Evolutionary conservation across 2,329 filamentous ascomycete genomes (phyloP).

Genomic region (Cryphonectria radicalis): DNA sequence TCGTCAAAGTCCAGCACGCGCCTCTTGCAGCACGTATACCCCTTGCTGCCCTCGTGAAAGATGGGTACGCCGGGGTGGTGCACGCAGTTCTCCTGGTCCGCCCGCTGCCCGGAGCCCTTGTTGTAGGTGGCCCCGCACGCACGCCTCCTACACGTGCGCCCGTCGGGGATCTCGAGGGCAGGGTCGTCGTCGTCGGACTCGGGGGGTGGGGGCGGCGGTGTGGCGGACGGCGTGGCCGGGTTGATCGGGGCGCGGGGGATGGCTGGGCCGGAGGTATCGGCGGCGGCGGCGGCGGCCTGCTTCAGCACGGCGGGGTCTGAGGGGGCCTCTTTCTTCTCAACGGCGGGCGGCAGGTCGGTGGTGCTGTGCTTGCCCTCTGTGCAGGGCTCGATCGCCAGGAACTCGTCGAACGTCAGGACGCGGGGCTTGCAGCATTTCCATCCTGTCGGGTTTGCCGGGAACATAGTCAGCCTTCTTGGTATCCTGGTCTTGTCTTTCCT

Average conservation of each 20-base stretch:
- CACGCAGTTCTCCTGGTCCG: slow-evolving; percentile 74
- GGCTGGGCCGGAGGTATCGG: slow-evolving; percentile 43
- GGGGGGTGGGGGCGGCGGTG: slow-evolving; percentile 60
- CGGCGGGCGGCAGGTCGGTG: slow-evolving; percentile 69
- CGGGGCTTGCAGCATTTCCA: slow-evolving; percentile 99
- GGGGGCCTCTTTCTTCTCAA: slow-evolving; percentile 60
- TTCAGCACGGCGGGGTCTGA: slow-evolving; percentile 47
- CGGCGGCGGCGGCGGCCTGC: slow-evolving; percentile 53
- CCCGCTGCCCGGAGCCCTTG: slow-evolving; percentile 55
- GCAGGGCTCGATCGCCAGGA: slow-evolving; percentile 89
- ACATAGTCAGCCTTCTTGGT: slow-evolving; percentile 24
- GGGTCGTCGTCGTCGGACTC: slow-evolving; percentile 91
- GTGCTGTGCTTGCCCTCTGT: slow-evolving; percentile 91
- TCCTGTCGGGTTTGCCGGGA: slow-evolving; percentile 55
- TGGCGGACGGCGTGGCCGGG: slow-evolving; percentile 45
- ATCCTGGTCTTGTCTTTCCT: background rate
- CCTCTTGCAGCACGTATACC: slow-evolving; percentile 95
- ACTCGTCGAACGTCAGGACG: slow-evolving; percentile 97
- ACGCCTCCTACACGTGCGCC: slow-evolving; percentile 76
- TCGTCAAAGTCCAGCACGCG: slow-evolving; percentile 96
- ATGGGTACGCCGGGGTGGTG: slow-evolving; percentile 90
- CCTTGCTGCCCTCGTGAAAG: slow-evolving; percentile 98
- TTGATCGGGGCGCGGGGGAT: slow-evolving; percentile 45
- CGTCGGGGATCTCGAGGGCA: slow-evolving; percentile 71
- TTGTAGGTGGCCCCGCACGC: slow-evolving; percentile 73